phyloP scores from a whole-genome alignment of 768 basidiomycete genomes.

The Trametopsis cervina region DNA sequence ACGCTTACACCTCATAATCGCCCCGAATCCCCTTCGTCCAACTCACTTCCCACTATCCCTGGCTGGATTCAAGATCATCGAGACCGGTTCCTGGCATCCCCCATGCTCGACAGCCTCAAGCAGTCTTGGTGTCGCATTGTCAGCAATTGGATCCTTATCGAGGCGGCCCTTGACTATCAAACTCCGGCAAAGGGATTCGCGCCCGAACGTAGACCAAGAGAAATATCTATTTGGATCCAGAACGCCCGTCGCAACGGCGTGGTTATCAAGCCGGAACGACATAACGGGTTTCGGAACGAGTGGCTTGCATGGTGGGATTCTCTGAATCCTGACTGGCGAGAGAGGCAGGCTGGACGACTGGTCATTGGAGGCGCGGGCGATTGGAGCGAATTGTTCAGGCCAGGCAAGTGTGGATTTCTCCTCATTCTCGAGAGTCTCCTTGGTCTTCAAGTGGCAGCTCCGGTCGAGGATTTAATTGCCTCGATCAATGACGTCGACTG shows the following conservation, averaged over 20 bases:
- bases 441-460: neutral
- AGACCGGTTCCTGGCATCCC: neutral
- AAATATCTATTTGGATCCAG: neutral
- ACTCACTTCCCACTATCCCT: neutral
- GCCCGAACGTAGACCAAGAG: too few relatives aligned
- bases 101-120: neutral
- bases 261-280: neutral
- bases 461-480: neutral
- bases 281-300: neutral
- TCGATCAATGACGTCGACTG: neutral
- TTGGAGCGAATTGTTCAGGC: neutral
- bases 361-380: neutral
- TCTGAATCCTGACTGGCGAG: neutral
- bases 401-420: neutral
- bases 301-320: conserved; percentile 1
- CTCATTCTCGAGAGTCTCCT: neutral
- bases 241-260: neutral
- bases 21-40: neutral
- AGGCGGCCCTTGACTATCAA: neutral
- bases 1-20: neutral
- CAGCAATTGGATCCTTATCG: neutral
- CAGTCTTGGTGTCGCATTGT: neutral
- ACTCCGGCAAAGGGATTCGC: neutral
- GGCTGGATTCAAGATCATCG: neutral
- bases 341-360: neutral